A percentile compares a stretch with the other conserved stretches of the same genome.
Evolutionary conservation across 495 filamentous ascomycete genomes (phyloP).

Genomic region (Hypoxylon fuscum): DNA sequence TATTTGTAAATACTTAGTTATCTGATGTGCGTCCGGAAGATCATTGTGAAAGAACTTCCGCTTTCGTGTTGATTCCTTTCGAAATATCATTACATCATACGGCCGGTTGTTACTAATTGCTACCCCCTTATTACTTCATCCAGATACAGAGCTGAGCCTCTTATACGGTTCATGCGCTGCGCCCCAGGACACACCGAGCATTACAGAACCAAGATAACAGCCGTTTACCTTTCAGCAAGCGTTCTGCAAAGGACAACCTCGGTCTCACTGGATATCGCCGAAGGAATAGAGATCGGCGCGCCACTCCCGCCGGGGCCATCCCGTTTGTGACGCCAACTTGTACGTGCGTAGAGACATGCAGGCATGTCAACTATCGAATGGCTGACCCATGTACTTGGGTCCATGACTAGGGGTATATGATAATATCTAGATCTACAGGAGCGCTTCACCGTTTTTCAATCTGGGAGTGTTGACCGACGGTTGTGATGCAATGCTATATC

Average conservation of each 20-base stretch:
- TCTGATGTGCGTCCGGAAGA: conserved; percentile 6
- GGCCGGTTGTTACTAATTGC: conserved; percentile 7
- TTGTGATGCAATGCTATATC: conserved; percentile 4
- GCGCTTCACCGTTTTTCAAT: conserved; percentile 1
- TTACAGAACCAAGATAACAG: conserved; percentile 8
- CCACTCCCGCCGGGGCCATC: conserved; percentile 36
- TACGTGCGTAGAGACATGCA: conserved; percentile 19
- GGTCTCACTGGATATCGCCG: conserved; percentile 31
- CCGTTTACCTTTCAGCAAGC: conserved; percentile 4
- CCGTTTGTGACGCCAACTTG: conserved; percentile 23
- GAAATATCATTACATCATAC: conserved; percentile 23
- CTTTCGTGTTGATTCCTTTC: conserved; percentile 34
- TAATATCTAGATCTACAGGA: conserved; percentile 1
- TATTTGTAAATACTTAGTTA: conserved; percentile 2
- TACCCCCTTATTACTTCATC: conserved; percentile 5
- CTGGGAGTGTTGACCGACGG: neutral
- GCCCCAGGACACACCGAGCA: conserved; percentile 15
- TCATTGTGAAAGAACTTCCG: conserved; percentile 28
- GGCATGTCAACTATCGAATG: conserved; percentile 5
- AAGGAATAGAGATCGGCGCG: conserved; percentile 37
- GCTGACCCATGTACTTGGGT: conserved; percentile 9
- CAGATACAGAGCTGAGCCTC: neutral
- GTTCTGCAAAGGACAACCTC: conserved; percentile 2
- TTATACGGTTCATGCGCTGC: conserved; percentile 10
- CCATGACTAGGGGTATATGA: conserved; percentile 6